Percentiles rank a stretch among this genome's conserved stretches.
phyloP scores from a whole-genome alignment of 2,329 filamentous ascomycete genomes.

The Diaporthe eres region DNA sequence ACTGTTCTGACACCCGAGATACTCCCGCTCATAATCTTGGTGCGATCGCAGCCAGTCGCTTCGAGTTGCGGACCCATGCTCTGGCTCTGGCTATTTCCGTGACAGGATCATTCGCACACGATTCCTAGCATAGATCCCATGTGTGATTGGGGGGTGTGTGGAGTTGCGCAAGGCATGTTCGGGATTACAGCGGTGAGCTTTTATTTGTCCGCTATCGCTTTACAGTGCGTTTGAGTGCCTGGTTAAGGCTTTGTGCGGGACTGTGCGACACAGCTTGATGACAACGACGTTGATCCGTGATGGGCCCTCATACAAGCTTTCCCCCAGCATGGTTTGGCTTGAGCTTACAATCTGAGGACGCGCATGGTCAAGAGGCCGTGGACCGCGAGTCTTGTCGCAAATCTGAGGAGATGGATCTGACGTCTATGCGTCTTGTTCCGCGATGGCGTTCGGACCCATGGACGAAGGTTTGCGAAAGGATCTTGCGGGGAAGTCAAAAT shows the following conservation, averaged over 20 bases:
- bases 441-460: conserved; percentile 20
- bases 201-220: background rate
- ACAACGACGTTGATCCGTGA: background rate
- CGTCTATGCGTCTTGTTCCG: background rate
- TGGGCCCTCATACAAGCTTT: background rate
- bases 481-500: conserved; percentile 23
- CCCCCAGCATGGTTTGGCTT: background rate
- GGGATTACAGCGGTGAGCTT: background rate
- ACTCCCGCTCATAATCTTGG: background rate
- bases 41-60: conserved; percentile 2
- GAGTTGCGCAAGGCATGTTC: background rate
- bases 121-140: background rate
- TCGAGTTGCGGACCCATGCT: background rate
- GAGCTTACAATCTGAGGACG: background rate
- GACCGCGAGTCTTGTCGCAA: background rate
- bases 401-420: background rate
- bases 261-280: conserved; percentile 1
- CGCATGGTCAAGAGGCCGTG: background rate
- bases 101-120: background rate
- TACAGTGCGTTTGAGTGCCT: background rate
- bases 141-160: background rate
- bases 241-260: background rate
- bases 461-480: conserved; percentile 19
- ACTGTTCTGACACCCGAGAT: conserved; percentile 19
- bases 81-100: background rate